Conservation (phyloP, 2,329 filamentous ascomycete species). For the Cercospora berteroae region DNA sequence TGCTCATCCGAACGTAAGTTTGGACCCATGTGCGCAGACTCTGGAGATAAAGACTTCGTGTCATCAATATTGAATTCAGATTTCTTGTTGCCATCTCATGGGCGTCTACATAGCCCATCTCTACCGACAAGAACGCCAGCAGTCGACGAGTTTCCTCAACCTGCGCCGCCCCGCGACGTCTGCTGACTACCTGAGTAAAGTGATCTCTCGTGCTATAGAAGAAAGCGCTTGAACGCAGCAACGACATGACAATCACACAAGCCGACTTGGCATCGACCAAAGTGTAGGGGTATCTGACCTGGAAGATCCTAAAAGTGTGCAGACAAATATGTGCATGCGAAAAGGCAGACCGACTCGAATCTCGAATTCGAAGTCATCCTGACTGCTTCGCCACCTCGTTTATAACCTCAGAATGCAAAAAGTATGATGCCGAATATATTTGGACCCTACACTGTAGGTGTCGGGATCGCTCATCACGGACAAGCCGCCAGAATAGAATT, state of each 20-base stretch:
- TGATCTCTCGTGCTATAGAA: background rate
- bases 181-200: background rate
- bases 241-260: conserved; percentile 1
- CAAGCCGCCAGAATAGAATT: background rate
- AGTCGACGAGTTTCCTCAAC: background rate
- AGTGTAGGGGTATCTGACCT: conserved; percentile 16
- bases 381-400: background rate
- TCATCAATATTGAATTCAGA: background rate
- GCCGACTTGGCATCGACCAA: conserved; percentile 2
- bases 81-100: conserved; percentile 3
- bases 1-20: background rate
- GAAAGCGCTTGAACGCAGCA: conserved; percentile 20
- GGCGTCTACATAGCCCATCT: conserved; percentile 7
- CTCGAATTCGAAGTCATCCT: background rate
- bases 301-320: conserved; percentile 10
- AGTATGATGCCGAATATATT: background rate
- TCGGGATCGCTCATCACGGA: background rate
- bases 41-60: background rate
- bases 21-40: background rate
- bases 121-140: background rate
- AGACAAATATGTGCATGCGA: conserved; percentile 14
- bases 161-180: background rate
- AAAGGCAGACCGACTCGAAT: background rate
- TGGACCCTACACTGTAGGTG: background rate
- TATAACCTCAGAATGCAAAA: background rate